These are phyloP conservation scores for Syzygium jambos DNA, from an alignment of 345 rosid species.

Conservation along the genomic window DNA sequence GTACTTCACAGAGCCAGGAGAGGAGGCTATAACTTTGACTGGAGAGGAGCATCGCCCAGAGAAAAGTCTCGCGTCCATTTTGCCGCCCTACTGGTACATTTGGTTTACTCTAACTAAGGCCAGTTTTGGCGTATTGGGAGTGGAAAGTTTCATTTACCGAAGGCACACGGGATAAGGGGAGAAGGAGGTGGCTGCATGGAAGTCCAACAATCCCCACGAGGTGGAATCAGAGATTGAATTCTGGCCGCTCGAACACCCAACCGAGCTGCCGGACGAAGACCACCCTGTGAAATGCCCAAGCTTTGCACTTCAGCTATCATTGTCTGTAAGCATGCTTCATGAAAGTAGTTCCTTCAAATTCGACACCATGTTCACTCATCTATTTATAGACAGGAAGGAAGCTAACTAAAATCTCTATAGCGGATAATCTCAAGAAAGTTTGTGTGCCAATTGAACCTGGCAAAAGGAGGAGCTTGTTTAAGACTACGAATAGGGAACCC, in stretches of 20 bases:
- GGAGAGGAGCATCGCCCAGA: no score
- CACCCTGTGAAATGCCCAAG: constrained; percentile 79
- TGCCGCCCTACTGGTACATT: no score
- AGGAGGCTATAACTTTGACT: no score
- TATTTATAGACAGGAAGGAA: no score
- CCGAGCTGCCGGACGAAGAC: constrained; percentile 82
- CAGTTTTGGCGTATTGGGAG: constrained; percentile 11
- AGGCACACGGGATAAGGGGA: constrained; percentile 11
- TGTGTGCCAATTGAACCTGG: no score
- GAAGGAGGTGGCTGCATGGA: constrained; percentile 17
- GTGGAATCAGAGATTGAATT: constrained; percentile 40
- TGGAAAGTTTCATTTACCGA: constrained; percentile 2
- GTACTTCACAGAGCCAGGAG: no score
- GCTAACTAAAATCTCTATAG: no score
- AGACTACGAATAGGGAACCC: no score
- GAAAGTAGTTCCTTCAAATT: neutral
- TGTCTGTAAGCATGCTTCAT: constrained; percentile 9
- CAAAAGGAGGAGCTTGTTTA: no score
- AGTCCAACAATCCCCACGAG: neutral
- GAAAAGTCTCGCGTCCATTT: no score
- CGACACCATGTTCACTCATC: no score
- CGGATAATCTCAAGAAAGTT: no score
- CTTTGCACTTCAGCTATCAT: constrained; percentile 45
- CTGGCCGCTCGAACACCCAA: constrained; percentile 80
- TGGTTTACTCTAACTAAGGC: neutral